A percentile compares a stretch with the other conserved stretches of the same genome.
Conservation (phyloP, 768 basidiomycete species). For the Cystoderma amianthinum region DNA sequence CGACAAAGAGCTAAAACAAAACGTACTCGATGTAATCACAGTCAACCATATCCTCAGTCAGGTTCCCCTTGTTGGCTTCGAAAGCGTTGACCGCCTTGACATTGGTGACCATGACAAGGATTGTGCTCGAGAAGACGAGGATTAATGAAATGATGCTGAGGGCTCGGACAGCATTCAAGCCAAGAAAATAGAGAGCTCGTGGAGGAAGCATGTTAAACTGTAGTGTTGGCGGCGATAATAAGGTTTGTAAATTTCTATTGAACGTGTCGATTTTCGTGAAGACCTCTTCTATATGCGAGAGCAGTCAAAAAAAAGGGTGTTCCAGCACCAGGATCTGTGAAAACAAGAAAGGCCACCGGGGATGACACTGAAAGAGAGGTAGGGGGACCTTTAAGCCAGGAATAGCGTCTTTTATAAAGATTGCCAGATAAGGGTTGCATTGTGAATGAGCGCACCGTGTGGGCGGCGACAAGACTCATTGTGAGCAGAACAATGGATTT, state of each 20-base stretch:
- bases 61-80: constrained; percentile 28
- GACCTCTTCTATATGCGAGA: neutral
- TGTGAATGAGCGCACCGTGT: neutral
- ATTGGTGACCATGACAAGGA: constrained; percentile 69
- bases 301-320: constrained; percentile 13
- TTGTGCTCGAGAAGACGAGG: constrained; percentile 74
- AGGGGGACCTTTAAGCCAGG: neutral
- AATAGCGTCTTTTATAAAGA: neutral
- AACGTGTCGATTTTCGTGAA: constrained; percentile 4
- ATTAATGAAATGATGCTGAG: constrained; percentile 75
- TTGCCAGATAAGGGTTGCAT: neutral
- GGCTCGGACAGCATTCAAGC: constrained; percentile 69
- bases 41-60: constrained; percentile 30
- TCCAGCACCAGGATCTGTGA: constrained; percentile 21
- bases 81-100: constrained; percentile 71
- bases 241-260: constrained; percentile 3
- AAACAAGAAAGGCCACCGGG: neutral
- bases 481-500: too few relatives aligned
- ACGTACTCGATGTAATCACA: constrained; percentile 80
- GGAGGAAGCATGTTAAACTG: constrained; percentile 19
- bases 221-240: constrained; percentile 3
- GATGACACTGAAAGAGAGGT: neutral
- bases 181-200: constrained; percentile 47
- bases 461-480: neutral
- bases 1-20: neutral